phyloP scores from a whole-genome alignment of 192 early-diverging fungal genomes.

The Glomus cerebriforme region DNA sequence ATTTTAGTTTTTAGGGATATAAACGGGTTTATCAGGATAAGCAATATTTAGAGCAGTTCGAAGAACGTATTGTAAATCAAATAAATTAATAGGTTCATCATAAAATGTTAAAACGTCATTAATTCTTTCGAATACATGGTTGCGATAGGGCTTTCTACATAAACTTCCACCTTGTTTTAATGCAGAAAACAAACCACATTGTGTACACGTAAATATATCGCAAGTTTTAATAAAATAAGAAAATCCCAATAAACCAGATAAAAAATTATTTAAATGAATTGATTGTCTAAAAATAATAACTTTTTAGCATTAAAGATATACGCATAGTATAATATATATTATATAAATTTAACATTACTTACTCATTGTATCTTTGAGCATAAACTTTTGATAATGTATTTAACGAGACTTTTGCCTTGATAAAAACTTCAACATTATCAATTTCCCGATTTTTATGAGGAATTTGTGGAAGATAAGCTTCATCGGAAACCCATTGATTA shows the following conservation, averaged over 20 bases:
- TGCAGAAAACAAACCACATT: background rate
- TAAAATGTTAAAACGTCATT: conserved; percentile 6
- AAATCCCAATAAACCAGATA: background rate
- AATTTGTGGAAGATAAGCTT: background rate
- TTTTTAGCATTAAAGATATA: no score
- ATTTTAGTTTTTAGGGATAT: background rate
- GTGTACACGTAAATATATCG: background rate
- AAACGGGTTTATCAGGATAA: conserved; percentile 17
- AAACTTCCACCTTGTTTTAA: conserved; percentile 12
- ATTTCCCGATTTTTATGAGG: conserved; percentile 5
- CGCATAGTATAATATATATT: no score
- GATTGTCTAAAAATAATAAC: background rate
- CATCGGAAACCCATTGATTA: conserved; percentile 1
- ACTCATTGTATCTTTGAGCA: background rate
- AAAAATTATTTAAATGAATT: background rate
- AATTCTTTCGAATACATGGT: conserved; percentile 3
- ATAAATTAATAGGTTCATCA: conserved; percentile 12
- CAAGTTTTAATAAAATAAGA: conserved; percentile 14
- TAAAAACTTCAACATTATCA: conserved; percentile 13
- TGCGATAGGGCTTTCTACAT: background rate
- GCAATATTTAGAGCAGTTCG: background rate
- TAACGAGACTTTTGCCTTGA: conserved; percentile 2
- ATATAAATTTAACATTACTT: background rate
- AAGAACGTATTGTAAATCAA: conserved; percentile 10
- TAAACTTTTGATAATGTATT: background rate